phyloP scores from a whole-genome alignment of 495 filamentous ascomycete species.

The Astrothelium macrocarpum region DNA sequence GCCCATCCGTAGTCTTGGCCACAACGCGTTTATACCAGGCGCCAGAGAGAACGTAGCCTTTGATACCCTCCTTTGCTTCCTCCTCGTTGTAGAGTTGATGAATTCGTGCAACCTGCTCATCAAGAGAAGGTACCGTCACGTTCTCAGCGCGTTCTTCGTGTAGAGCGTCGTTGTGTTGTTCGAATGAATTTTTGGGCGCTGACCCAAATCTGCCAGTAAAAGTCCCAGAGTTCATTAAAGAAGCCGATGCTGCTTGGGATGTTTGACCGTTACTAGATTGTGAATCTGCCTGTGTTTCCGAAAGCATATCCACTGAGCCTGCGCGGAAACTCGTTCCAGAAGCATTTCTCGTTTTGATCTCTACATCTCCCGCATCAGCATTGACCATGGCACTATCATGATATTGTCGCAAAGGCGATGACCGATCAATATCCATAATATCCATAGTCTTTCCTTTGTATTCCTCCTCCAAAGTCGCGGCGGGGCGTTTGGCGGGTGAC shows the following conservation, averaged over 20 bases:
- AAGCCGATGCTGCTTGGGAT: background rate
- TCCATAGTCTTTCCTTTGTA: slow-evolving; percentile 17
- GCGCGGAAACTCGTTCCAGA: slow-evolving; percentile 5
- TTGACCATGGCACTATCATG: background rate
- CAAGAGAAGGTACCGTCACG: slow-evolving; percentile 41
- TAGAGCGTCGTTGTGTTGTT: background rate
- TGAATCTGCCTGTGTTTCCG: background rate
- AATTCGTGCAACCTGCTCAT: slow-evolving; percentile 70
- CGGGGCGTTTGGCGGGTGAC: slow-evolving; percentile 47
- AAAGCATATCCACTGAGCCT: slow-evolving; percentile 21
- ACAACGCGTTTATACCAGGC: slow-evolving; percentile 70
- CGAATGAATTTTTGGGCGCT: background rate
- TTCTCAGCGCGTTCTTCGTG: background rate
- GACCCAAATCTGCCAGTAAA: no score
- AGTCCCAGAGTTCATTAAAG: background rate
- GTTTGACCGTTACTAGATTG: background rate
- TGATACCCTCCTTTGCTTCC: slow-evolving; percentile 54
- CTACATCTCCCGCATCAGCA: background rate
- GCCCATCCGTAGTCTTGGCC: slow-evolving; percentile 49
- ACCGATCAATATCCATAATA: slow-evolving; percentile 29
- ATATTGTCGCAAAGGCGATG: background rate
- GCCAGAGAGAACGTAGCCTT: slow-evolving; percentile 68
- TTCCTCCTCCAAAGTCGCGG: slow-evolving; percentile 40
- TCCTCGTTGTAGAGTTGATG: slow-evolving; percentile 40
- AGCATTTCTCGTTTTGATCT: background rate